These are phyloP conservation scores for Lactifluus rugatus DNA, from an alignment of 768 basidiomycete genomes.

Conservation along the genomic window DNA sequence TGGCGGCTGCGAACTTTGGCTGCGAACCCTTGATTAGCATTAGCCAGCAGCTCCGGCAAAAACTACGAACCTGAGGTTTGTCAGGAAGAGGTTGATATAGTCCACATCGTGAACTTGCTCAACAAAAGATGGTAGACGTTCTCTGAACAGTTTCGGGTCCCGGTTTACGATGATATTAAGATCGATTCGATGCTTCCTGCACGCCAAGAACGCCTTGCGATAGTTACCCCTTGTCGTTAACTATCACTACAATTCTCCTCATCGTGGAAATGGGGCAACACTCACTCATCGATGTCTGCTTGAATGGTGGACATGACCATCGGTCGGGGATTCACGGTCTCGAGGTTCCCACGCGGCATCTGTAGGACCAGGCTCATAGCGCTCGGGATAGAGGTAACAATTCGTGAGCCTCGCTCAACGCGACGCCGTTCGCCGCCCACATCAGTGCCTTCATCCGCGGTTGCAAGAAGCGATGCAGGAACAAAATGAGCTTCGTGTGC, in stretches of 20 bases:
- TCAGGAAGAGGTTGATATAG: slow-evolving; percentile 85
- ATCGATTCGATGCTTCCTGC: slow-evolving; percentile 90
- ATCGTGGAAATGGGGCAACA: slow-evolving; percentile 13
- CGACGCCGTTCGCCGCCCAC: slow-evolving; percentile 57
- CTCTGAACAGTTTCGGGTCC: slow-evolving; percentile 56
- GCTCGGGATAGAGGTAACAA: slow-evolving; percentile 81
- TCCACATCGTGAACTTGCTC: slow-evolving; percentile 86
- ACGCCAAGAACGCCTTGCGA: slow-evolving; percentile 81
- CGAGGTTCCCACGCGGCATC: slow-evolving; percentile 96
- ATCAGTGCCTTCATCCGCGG: neutral
- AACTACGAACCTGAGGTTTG: slow-evolving; percentile 60
- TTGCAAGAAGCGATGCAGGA: slow-evolving; percentile 35
- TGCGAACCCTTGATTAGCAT: slow-evolving; percentile 25
- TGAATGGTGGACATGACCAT: slow-evolving; percentile 80
- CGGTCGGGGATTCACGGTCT: slow-evolving; percentile 89
- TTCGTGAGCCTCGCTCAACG: slow-evolving; percentile 82
- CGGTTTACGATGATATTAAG: slow-evolving; percentile 83
- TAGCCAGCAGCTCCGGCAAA: neutral
- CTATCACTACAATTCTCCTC: neutral
- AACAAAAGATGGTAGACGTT: slow-evolving; percentile 54
- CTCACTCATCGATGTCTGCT: slow-evolving; percentile 64
- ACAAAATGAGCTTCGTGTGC: slow-evolving; percentile 74
- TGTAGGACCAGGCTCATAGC: slow-evolving; percentile 87
- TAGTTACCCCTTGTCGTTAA: slow-evolving; percentile 50
- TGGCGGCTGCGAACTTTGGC: slow-evolving; percentile 49